Percentiles rank a stretch among this genome's conserved stretches.
Evolutionary conservation across 2,329 filamentous ascomycete species (phyloP).

Genomic region (Aspergillus quadrilineatus): DNA sequence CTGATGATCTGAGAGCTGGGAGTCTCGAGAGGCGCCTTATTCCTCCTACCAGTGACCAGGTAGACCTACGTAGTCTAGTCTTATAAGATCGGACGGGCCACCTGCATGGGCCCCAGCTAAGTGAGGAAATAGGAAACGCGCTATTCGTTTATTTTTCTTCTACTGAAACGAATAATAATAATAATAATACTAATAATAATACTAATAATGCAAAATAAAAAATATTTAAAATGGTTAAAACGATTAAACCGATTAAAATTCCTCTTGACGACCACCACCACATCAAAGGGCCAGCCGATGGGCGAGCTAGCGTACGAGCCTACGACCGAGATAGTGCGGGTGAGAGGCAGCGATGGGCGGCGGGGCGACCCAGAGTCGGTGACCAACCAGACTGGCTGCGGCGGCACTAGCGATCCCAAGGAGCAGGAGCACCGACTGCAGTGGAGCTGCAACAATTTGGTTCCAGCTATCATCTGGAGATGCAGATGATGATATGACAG

Average conservation of each 20-base stretch:
- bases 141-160: slow-evolving; percentile 8
- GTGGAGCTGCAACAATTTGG: slow-evolving; percentile 16
- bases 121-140: slow-evolving; percentile 9
- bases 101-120: slow-evolving; percentile 5
- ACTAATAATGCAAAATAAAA: no score
- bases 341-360: slow-evolving; percentile 14
- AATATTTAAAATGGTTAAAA: no score
- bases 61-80: background rate
- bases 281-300: no score
- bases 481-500: slow-evolving; percentile 11
- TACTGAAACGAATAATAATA: no score
- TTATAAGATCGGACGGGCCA: slow-evolving; percentile 10
- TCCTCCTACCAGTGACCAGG: background rate
- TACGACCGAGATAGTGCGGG: slow-evolving; percentile 16
- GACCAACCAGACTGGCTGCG: slow-evolving; percentile 20
- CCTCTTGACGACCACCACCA: no score
- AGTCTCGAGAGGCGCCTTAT: background rate
- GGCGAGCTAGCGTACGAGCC: background rate
- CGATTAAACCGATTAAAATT: no score
- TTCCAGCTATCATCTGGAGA: background rate
- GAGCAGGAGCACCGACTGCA: slow-evolving; percentile 20
- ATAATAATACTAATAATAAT: no score
- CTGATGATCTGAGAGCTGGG: background rate
- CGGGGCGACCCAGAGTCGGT: slow-evolving; percentile 22
- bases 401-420: slow-evolving; percentile 27